Conservation (phyloP, 2,329 filamentous ascomycete species). For the Hypoxylon sp. region DNA sequence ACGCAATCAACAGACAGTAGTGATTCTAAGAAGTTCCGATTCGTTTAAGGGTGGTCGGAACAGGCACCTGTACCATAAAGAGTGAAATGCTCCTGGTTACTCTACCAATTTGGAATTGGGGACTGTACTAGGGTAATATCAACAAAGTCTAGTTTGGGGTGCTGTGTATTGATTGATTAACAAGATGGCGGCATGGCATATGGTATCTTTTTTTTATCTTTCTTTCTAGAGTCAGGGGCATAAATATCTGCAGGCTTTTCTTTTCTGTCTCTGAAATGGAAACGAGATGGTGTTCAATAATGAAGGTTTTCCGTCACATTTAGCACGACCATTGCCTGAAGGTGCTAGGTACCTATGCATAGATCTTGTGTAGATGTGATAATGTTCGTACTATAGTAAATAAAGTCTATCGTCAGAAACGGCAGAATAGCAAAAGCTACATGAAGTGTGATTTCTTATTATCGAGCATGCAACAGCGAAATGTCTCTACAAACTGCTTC, state of each 20-base stretch:
- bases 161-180: slow-evolving; percentile 49
- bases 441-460: not conserved
- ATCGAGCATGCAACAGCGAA: not conserved
- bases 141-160: slow-evolving; percentile 29
- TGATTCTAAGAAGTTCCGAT: slow-evolving; percentile 51
- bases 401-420: slow-evolving; percentile 4
- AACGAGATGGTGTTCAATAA: slow-evolving; percentile 48
- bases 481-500: too few species aligned
- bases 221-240: slow-evolving; percentile 49
- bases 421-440: slow-evolving; percentile 16
- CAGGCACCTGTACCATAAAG: slow-evolving; percentile 49
- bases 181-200: slow-evolving; percentile 47
- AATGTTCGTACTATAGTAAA: not conserved
- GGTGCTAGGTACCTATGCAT: slow-evolving; percentile 3
- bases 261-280: slow-evolving; percentile 41
- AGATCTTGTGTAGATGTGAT: slow-evolving; percentile 10
- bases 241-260: slow-evolving; percentile 46
- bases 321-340: slow-evolving; percentile 13
- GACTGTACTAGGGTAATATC: slow-evolving; percentile 36
- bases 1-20: slow-evolving; percentile 41
- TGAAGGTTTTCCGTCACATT: slow-evolving; percentile 37
- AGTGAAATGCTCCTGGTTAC: slow-evolving; percentile 28
- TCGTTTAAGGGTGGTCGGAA: slow-evolving; percentile 50
- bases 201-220: slow-evolving; percentile 42
- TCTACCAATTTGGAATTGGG: slow-evolving; percentile 40